These are phyloP conservation scores for Citrus cavaleriei DNA, from an alignment of 345 rosid species.

Conservation along the genomic window DNA sequence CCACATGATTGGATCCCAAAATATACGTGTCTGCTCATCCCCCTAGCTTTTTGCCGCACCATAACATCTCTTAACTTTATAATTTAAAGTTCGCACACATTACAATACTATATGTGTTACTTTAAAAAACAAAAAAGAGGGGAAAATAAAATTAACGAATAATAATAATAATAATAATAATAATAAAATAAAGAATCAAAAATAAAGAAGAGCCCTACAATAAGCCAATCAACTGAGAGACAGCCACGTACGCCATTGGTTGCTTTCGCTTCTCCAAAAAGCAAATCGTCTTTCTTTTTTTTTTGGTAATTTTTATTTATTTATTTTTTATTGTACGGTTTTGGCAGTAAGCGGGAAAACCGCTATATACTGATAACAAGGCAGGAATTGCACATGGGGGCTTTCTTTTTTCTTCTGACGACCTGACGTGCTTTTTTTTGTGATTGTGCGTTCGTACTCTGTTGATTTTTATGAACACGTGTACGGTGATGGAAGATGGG, in stretches of 20 bases:
- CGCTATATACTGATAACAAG: not conserved
- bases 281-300: constrained; percentile 10
- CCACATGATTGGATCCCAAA: constrained; percentile 35
- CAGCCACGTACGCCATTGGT: constrained; percentile 3
- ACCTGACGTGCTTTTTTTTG: constrained; percentile 5
- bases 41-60: constrained; percentile 8
- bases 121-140: not conserved
- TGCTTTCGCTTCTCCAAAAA: constrained; percentile 10
- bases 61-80: not conserved
- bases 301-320: not conserved
- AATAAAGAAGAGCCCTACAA: not conserved
- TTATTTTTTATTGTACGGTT: not conserved
- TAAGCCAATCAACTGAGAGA: not conserved
- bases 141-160: not conserved
- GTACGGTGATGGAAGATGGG: constrained; percentile 21
- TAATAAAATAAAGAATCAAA: not conserved
- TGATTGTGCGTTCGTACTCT: constrained; percentile 26
- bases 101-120: not conserved
- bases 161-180: too few species aligned
- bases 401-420: not conserved
- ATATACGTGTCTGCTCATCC: constrained; percentile 12
- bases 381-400: constrained; percentile 11
- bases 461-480: constrained; percentile 13
- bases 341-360: constrained; percentile 19
- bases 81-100: not conserved